A percentile compares a stretch with the other conserved stretches of the same genome.
Evolutionary conservation across 768 basidiomycete species (phyloP).

Genomic region (Lactifluus volemus): DNA sequence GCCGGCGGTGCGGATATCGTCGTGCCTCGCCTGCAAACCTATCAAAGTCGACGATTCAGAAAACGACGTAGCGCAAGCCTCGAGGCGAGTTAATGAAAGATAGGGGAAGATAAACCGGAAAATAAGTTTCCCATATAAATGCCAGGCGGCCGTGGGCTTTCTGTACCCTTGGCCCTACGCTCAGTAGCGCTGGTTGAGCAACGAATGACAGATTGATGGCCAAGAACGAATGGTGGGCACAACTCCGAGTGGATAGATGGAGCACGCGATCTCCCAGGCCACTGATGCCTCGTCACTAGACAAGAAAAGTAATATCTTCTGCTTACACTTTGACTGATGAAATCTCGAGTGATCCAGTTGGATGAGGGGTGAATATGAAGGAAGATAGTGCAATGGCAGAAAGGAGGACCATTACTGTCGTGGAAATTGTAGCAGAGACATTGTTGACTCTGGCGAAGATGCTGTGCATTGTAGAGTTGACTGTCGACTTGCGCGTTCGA

Average conservation of each 20-base stretch:
- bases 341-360: conserved; percentile 50
- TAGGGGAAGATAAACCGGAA: neutral
- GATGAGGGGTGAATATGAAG: conserved; percentile 49
- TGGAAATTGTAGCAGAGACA: conserved; percentile 61
- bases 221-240: neutral
- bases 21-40: conserved; percentile 23
- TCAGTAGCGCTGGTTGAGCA: neutral
- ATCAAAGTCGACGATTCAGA: neutral
- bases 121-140: neutral
- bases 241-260: neutral
- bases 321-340: conserved; percentile 71
- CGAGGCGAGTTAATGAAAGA: neutral
- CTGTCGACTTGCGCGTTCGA: neutral
- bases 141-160: neutral
- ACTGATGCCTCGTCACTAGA: neutral
- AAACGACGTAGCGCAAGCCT: neutral
- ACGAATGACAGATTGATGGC: neutral
- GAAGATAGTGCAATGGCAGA: conserved; percentile 67
- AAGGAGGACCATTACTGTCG: conserved; percentile 65
- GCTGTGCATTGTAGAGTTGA: conserved; percentile 49
- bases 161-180: neutral
- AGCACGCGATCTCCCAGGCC: neutral
- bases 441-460: conserved; percentile 66
- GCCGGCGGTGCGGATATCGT: conserved; percentile 49
- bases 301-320: neutral